These are phyloP conservation scores for Sarcodon aspratus DNA, from an alignment of 768 basidiomycete genomes.

Conservation along the genomic window DNA sequence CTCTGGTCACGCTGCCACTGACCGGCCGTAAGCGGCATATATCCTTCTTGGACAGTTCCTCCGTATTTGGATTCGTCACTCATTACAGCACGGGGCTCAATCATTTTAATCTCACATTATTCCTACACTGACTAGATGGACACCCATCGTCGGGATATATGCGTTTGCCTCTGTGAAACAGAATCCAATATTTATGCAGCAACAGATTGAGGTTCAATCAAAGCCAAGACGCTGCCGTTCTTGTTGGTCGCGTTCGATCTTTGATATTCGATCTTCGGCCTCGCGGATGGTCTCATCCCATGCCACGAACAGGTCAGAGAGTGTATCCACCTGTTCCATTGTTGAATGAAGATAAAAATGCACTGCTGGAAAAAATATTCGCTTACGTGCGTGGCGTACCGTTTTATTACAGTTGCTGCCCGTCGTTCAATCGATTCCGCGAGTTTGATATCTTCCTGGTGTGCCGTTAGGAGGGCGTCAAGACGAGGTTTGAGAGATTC, in stretches of 20 bases:
- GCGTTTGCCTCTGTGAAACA: no score
- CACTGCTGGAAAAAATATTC: neutral
- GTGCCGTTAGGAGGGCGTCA: slow-evolving; percentile 28
- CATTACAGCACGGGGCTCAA: no score
- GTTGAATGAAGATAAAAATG: neutral
- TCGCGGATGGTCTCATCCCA: slow-evolving; percentile 75
- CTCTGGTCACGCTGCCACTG: no score
- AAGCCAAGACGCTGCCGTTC: slow-evolving; percentile 56
- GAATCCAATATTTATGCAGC: neutral
- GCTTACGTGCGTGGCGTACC: slow-evolving; percentile 60
- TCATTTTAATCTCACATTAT: no score
- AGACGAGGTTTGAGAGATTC: slow-evolving; percentile 61
- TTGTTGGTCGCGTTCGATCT: slow-evolving; percentile 47
- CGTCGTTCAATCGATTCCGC: slow-evolving; percentile 54
- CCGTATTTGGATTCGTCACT: no score
- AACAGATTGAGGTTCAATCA: slow-evolving; percentile 17
- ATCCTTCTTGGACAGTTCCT: no score
- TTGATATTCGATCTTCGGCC: slow-evolving; percentile 46
- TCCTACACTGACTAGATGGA: no score
- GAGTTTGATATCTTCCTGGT: slow-evolving; percentile 46
- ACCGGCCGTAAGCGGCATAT: no score
- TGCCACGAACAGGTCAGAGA: slow-evolving; percentile 75
- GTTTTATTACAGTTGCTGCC: slow-evolving; percentile 52
- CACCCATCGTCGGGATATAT: no score
- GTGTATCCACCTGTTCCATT: slow-evolving; percentile 50